Base-by-base conservation (phyloP, 1,284 basidiomycete species). In the Pulchroboletus neoregius region DNA sequence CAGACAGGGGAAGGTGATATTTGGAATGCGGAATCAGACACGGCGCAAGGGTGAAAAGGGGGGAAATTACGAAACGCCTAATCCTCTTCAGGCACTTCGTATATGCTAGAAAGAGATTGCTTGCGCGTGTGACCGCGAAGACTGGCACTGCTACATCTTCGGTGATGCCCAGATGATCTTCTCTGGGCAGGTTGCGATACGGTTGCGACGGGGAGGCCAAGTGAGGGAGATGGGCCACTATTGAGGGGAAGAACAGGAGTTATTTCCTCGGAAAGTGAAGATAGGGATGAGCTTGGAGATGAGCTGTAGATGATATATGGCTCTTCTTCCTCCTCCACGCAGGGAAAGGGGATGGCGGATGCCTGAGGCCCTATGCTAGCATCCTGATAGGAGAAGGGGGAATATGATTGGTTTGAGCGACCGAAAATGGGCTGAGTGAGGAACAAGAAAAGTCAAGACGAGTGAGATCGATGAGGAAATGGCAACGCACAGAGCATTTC, bases 231-330 rank as follows among this genome's bases (percentile, higher is more conserved):
- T 3, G 50, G 54, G 0, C 52, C 47, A 2, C 41, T 42, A 3
- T 40, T 46, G 28, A 56, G 56, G 12, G 62, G 56, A 6, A 65
- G 50, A n/a, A 63, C 62, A 0, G 63, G 60, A 0, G 63, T 62
- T 26, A 54, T 34, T 27, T 65, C 65, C 35, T 67, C 62, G 36
- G 65, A 54, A 30, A 65, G 61, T 6, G 66, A 64, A 5, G 63
- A 67, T 3, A 67, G 49, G 23, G 65, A 66, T 0, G 66, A 63
- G 3, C 48, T 65, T 4, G 66, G 67, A 23, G 63, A 65, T n/a
- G 62, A 63, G 45, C 66, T 68, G 23, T 65, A 65, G 10, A 65
- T 68, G 43, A 65, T 34, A 27, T 65, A 65, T 7, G 63, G 63
- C 13, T 68, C 66, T 26, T 65, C 65, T 1, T 63, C 61, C 23